Conservation (phyloP, 1,284 basidiomycete species). For the Sporisorium sorghi region DNA sequence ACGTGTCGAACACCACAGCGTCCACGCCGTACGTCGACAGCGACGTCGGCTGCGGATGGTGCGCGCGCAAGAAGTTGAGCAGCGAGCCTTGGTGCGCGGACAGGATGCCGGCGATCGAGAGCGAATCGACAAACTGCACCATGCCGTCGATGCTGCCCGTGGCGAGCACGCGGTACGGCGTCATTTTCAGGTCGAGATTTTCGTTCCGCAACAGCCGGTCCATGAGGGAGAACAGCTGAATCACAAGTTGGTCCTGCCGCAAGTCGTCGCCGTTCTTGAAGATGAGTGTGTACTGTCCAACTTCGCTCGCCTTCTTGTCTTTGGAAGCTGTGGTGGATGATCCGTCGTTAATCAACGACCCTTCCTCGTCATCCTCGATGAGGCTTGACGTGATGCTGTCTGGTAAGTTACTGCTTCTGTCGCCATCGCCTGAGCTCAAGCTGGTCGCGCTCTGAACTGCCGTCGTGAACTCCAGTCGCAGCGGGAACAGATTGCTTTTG, state of each 20-base stretch:
- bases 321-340: neutral
- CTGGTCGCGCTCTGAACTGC: constrained; percentile 1
- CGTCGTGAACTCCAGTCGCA: constrained; percentile 82
- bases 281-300: constrained; percentile 81
- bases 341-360: constrained; percentile 17
- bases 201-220: constrained; percentile 92
- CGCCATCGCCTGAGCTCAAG: neutral
- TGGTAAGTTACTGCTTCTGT: constrained; percentile 14
- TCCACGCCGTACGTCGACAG: constrained; percentile 92
- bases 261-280: constrained; percentile 99
- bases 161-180: constrained; percentile 92
- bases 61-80: constrained; percentile 85
- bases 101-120: constrained; percentile 91
- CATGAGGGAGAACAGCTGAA: constrained; percentile 98
- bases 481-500: constrained; percentile 94
- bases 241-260: constrained; percentile 95
- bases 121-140: constrained; percentile 94
- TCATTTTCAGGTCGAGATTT: constrained; percentile 91
- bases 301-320: constrained; percentile 16
- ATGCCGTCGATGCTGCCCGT: constrained; percentile 93
- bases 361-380: constrained; percentile 22
- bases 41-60: constrained; percentile 90
- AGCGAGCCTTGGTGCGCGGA: constrained; percentile 79
- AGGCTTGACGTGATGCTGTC: constrained; percentile 45
- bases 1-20: constrained; percentile 91